Evolutionary conservation across 2,329 filamentous ascomycete genomes (phyloP), one percentile per base, ranked within the genome.

Genomic region (Xylaria sp.): DNA sequence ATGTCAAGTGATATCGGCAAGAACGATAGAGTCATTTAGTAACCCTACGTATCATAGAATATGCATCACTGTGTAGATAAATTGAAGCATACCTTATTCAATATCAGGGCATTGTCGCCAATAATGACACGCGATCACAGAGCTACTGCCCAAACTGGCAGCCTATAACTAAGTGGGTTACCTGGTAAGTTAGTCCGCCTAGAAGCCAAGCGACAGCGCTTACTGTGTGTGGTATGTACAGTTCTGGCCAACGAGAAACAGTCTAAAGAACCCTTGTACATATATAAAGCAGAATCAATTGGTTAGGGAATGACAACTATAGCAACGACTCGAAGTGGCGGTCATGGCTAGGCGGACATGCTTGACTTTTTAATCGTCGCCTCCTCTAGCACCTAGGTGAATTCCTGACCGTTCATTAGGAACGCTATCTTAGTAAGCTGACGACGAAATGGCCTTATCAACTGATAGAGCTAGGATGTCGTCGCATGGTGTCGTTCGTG

Each of bases 391-490:
- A 53, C 54, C 40, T 17, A 11, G 9, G n/a, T 36, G 23, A 36
- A 17, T 33, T 62, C 51, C 58, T 60, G 54, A 36, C 59, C 17
- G 15, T 33, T 58, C 42, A n/a, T 20, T 1, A 28, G 31, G 33
- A 11, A 2, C 3, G n/a, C 33, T 26, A 57, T 20, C 28, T 58
- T 68, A 68, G 62, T 68, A 68, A 68, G 66, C 66, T 68, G 66
- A 68, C 66, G 56, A 11, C 28, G 5, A 53, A 26, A 63, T 68
- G 62, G 61, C 2, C 57, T 58, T 62, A 62, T 68, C 33, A 44
- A 42, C 20, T 57, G 17, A 42, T 10, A 26, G 38, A 58, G 40
- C 42, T 7, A 10, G 38, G 13, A 67, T 64, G 10, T 42, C 26
- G 57, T 65, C 36, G 42, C 53, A 61, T 57, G 56, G 49, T 57